Base-by-base conservation (phyloP, 2,329 filamentous ascomycete species). In the Fusarium dimerum region DNA sequence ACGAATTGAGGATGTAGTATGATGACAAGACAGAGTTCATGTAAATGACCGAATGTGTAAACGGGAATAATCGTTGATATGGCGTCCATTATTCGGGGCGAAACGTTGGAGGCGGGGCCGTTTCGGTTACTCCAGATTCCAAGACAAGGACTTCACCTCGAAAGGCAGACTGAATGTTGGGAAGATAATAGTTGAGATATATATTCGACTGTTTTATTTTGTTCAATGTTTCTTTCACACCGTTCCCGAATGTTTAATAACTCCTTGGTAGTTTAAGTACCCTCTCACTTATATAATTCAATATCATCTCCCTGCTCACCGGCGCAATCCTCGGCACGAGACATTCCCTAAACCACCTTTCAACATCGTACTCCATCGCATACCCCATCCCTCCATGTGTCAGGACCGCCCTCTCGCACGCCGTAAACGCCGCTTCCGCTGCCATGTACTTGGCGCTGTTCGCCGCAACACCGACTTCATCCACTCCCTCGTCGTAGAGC, bases 391-490 rank as follows among this genome's bases (percentile, higher is more conserved):
- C 84, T 0, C 84, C 84, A 46, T 82, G 77, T 10, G 78, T 78
- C 61, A 87, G 64, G 1, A 86, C 78, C 0, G 82, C 82, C 43
- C 81, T 73, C 69, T 87, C 84, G 59, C 83, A 86, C 2, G 84
- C 82, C 39, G 73, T 76, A 55, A 85, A 87, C 0, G 84, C 83
- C 4, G 83, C 82, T 65, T 87, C 85, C 0, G 83, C 84, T 2
- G 85, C 85, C 63, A 89, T 65, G 59, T 88, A 90, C 70, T 91
- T 90, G 38, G 85, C 87, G 57, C 82, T 86, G 69, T 90, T 86
- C 60, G 83, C 82, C 40, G 84, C 84, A 1, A 88, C 78, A 0
- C 86, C 86, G 1, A 89, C 73, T 0, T 80, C 77, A 40, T 83
- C 76, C 46, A 66, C 75, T 56, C 78, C 77, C 18, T 72, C 69